Conservation (phyloP, 257 asterid genomes). For the Solanum gandarillasii region DNA sequence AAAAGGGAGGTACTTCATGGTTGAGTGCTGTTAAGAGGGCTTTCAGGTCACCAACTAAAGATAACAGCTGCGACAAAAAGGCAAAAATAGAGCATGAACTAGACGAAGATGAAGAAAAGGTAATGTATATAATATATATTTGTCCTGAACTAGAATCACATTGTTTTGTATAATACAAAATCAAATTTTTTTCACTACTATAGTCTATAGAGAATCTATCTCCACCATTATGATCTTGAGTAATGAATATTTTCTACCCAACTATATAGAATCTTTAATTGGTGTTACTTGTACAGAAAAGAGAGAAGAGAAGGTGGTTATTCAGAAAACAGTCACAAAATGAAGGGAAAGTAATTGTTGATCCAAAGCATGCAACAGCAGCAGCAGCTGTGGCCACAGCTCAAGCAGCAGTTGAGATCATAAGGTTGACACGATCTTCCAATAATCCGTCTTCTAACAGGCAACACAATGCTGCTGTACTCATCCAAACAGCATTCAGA, state of each 20-base stretch:
- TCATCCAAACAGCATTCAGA: conserved; percentile 79
- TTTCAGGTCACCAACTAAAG: conserved; percentile 77
- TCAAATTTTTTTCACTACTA: background rate
- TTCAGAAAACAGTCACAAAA: conserved; percentile 43
- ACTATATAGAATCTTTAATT: background rate
- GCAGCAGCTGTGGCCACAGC: conserved; percentile 67
- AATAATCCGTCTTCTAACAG: conserved; percentile 14
- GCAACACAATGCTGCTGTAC: conserved; percentile 47
- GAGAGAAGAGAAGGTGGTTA: conserved; percentile 74
- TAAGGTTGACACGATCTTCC: conserved; percentile 41
- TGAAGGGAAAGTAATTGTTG: conserved; percentile 19
- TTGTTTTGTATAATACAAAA: no score
- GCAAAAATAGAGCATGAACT: conserved; percentile 42
- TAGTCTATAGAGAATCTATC: background rate
- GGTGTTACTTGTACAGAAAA: conserved; percentile 28
- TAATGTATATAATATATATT: background rate
- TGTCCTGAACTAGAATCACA: background rate
- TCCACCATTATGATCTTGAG: background rate
- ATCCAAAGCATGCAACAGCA: conserved; percentile 63
- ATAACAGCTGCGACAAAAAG: conserved; percentile 34
- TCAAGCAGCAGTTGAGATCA: conserved; percentile 68
- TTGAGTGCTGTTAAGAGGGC: conserved; percentile 83
- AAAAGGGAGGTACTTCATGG: conserved; percentile 55
- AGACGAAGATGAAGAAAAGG: conserved; percentile 53
- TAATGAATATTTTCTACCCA: background rate